Base-by-base conservation (phyloP, 176 grass and related monocot genomes). In the Hsuehochloa calcarea region DNA sequence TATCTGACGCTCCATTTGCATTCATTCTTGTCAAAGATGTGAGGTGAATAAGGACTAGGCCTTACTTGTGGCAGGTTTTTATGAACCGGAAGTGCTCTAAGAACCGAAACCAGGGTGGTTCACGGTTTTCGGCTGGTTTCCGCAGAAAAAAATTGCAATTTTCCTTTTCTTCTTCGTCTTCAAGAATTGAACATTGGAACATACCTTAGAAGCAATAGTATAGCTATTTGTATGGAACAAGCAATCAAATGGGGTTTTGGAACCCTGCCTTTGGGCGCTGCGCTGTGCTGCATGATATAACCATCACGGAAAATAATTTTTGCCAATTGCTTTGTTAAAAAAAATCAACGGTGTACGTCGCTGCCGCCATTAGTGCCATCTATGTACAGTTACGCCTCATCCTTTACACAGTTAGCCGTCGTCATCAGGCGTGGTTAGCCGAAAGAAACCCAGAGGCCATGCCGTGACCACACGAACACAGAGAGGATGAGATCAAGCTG, bases 321-420 rank as follows among this genome's bases (percentile, higher is more conserved):
- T 34, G 31, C 31, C 1, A 34, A 34, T 34, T 34, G 31, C 31
- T 34, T 34, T 34, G 1, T 3, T 34, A 34, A 34, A 41, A 79
- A 65, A 65, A 35, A 43, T 27, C 10, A 29, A 41, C 10, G 61
- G 12, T 16, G 61, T 23, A 7, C 26, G 13, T 64, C 61, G 3
- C 27, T 6, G 61, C 61, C 61, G 61, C 65, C 46, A 54, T 68
- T 40, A 49, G 76, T 47, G 31, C 29, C 19, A 50, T 22, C 10
- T n/a, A 43, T 22, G 5, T 14, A 14, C 29, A 7, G 17, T 11
- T 31, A 12, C 17, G 35, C 49, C 2, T 55, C 0, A 4, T 27
- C 45, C 5, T 82, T n/a, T 72, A 12, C 56, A 70, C 86, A 35
- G 86, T 63, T 83, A 71, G 51, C 31, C 31, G 29, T 83, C 73